Base-by-base conservation (phyloP, 1,284 basidiomycete genomes). In the Uromyces viciae-fabae region DNA sequence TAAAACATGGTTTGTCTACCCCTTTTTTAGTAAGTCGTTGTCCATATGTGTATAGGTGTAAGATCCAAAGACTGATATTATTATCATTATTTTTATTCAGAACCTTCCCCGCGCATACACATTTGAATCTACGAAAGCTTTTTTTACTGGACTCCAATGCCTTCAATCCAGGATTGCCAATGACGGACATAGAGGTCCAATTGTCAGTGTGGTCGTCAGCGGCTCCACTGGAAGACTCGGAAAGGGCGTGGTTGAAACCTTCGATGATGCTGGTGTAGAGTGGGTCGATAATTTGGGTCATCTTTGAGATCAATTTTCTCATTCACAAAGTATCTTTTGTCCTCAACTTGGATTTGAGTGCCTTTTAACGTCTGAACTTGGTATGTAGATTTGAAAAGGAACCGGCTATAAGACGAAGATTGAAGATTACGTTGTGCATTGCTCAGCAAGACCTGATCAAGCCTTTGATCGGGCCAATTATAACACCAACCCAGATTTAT, bases 61-160 rank as follows among this genome's bases (percentile, higher is more conserved):
- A 2, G 28, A 40, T 19, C n/a, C 33, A 3, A 14, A 71, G n/a
- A 43, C 66, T 36, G 74, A 33, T 19, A 46, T 9, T 43, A 49
- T 38, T 19, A 49, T 19, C 49, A 52, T 68, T 31, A 25, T 76
- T 75, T 22, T 25, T 80, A 31, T 64, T 11, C 82, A 93, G 92
- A 91, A 91, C 84, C 91, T 92, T 0, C 92, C 93, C 0, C 90
- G 93, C 19, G 93, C 94, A 8, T 92, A 94, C 83, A 91, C 91
- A 0, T 89, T 90, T 75, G 89, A 89, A 0, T 89, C 90, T 9
- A 86, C 94, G 8, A 87, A 89, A 2, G 88, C 89, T 17, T 88
- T 93, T 72, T 89, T 90, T 11, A 84, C 85, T 0, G 88, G 91
- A 1, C 87, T 96, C 33, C 87, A 88, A 52, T 85, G 87, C 8